phyloP scores from a whole-genome alignment of 306 rosid genomes.

The Prunus salicina region DNA sequence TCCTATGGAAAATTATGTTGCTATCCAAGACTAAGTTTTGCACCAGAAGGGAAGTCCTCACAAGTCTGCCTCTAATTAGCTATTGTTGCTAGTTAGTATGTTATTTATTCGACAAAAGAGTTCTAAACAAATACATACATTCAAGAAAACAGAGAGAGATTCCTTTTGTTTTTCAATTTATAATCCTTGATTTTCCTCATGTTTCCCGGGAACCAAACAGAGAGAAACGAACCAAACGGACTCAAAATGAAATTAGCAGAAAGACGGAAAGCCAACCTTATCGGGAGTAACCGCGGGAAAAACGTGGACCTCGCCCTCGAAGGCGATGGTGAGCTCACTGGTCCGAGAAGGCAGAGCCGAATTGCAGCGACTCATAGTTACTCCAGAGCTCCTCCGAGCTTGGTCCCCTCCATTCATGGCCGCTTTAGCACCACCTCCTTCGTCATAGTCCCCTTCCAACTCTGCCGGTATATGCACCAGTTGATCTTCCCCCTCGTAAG shows the following conservation, averaged over 20 bases:
- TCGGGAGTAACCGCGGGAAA: slow-evolving; percentile 68
- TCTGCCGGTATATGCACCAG: slow-evolving; percentile 20
- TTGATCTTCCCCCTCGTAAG: slow-evolving; percentile 15
- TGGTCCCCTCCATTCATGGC: slow-evolving; percentile 29
- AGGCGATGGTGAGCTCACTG: slow-evolving; percentile 69
- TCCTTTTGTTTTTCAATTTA: neutral
- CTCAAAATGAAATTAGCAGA: neutral
- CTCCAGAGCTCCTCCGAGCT: slow-evolving; percentile 11
- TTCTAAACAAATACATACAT: no score
- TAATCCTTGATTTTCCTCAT: neutral
- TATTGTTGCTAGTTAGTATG: neutral
- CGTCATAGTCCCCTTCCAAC: slow-evolving; percentile 24
- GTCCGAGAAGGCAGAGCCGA: slow-evolving; percentile 31
- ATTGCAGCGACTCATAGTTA: slow-evolving; percentile 5
- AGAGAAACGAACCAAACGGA: neutral
- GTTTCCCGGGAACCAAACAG: slow-evolving; percentile 2
- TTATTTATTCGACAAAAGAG: neutral
- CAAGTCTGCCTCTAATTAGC: neutral
- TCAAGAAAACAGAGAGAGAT: neutral
- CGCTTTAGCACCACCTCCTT: slow-evolving; percentile 20
- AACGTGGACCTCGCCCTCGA: slow-evolving; percentile 72
- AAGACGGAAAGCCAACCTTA: slow-evolving; percentile 37
- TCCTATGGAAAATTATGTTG: no score
- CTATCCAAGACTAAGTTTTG: neutral
- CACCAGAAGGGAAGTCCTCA: neutral